Conservation (phyloP, 257 asterid genomes). For the Salvia rosmarinus region DNA sequence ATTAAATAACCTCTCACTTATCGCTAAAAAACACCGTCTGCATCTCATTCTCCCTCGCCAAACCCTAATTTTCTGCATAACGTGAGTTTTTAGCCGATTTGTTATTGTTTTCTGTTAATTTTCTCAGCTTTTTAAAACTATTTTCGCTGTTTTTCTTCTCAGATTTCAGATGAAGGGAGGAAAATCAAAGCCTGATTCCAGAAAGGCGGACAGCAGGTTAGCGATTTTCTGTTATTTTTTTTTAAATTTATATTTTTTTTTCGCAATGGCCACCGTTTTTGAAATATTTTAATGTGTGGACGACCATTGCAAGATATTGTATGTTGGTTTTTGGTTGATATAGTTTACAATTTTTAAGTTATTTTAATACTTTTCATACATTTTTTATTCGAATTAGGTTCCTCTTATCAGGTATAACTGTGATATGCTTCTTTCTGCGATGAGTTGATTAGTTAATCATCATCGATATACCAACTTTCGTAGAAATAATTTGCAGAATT, state of each 20-base stretch:
- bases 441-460: background rate
- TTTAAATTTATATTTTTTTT: too few species aligned
- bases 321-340: background rate
- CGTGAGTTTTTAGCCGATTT: background rate
- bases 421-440: background rate
- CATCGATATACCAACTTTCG: background rate
- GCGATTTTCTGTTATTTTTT: background rate
- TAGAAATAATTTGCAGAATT: background rate
- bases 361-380: background rate
- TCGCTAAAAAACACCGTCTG: background rate
- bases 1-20: background rate
- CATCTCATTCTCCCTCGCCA: background rate
- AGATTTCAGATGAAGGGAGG: conserved; percentile 17
- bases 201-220: conserved; percentile 12
- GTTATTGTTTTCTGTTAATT: too few species aligned
- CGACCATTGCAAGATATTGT: background rate
- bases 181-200: background rate
- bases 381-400: background rate
- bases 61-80: conserved; percentile 3
- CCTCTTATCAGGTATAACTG: background rate
- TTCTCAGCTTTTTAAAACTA: background rate
- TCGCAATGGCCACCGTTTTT: background rate
- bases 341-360: background rate
- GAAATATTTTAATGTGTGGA: background rate
- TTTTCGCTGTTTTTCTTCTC: background rate